These are phyloP conservation scores for Chrysopogon serrulatus DNA, from an alignment of 176 grass and related monocot species.

Conservation along the genomic window DNA sequence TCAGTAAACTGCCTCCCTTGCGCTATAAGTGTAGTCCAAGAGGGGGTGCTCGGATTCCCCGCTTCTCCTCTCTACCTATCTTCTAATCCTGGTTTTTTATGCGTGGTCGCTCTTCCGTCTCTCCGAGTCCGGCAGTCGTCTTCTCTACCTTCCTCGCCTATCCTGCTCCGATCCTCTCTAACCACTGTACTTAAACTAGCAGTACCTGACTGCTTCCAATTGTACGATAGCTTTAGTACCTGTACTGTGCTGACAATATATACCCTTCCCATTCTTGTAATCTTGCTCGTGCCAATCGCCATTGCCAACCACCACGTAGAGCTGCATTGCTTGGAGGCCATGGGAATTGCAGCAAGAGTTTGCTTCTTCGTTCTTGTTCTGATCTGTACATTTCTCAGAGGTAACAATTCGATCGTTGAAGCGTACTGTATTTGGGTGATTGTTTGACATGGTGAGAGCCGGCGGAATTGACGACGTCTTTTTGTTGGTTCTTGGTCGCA, in stretches of 20 bases:
- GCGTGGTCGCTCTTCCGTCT: slow-evolving; percentile 5
- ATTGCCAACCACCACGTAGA: slow-evolving; percentile 7
- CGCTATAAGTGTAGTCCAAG: slow-evolving; percentile 28
- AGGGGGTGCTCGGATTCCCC: slow-evolving; percentile 33
- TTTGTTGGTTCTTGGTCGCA: slow-evolving; percentile 16
- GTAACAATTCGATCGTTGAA: slow-evolving; percentile 9
- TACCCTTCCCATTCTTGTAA: slow-evolving; percentile 16
- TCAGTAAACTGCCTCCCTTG: background rate
- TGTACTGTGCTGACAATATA: slow-evolving; percentile 22
- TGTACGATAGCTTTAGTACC: slow-evolving; percentile 1
- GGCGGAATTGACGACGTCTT: background rate
- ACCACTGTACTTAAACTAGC: slow-evolving; percentile 24
- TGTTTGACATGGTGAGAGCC: slow-evolving; percentile 3
- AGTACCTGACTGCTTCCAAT: background rate
- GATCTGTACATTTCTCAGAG: slow-evolving; percentile 23
- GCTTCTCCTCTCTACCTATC: background rate
- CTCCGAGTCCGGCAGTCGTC: background rate
- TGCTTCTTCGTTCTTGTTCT: background rate
- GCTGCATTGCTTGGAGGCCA: slow-evolving; percentile 34
- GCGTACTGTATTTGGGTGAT: background rate
- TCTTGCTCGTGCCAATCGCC: background rate
- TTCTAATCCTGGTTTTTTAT: slow-evolving; percentile 31
- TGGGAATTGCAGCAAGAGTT: slow-evolving; percentile 23
- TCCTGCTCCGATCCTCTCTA: slow-evolving; percentile 21
- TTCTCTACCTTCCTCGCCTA: slow-evolving; percentile 14